Percentiles rank a stretch among this genome's conserved stretches.
Conservation (phyloP, 352 stramenopile species). For the Phytophthora syringae region DNA sequence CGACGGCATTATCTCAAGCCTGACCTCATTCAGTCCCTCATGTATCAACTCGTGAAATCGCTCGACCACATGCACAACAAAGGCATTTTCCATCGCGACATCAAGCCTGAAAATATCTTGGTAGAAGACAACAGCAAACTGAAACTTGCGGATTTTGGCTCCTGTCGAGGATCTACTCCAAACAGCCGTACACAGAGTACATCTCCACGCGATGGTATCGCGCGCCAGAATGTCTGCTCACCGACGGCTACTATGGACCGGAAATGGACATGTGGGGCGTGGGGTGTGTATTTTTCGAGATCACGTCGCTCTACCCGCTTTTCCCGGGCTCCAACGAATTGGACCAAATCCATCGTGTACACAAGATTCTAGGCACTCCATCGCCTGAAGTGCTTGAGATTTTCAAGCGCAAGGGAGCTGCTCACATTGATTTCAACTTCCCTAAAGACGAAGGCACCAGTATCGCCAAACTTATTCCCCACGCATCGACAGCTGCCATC, state of each 20-base stretch:
- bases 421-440: conserved; percentile 95
- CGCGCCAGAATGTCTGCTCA: conserved; percentile 95
- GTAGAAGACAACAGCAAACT: conserved; percentile 90
- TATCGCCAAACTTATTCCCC: conserved; percentile 89
- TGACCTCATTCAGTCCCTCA: conserved; percentile 80
- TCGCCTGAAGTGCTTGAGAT: conserved; percentile 84
- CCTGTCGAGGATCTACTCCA: conserved; percentile 95
- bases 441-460: conserved; percentile 84
- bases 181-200: conserved; percentile 97
- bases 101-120: conserved; percentile 97
- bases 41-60: conserved; percentile 95
- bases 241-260: conserved; percentile 94
- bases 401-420: conserved; percentile 91
- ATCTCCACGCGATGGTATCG: conserved; percentile 97
- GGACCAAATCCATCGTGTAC: conserved; percentile 96
- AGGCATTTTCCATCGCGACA: conserved; percentile 97
- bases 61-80: conserved; percentile 98
- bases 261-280: conserved; percentile 98
- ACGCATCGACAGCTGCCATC: conserved; percentile 84
- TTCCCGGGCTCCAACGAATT: conserved; percentile 95
- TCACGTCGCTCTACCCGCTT: conserved; percentile 94
- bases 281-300: conserved; percentile 97
- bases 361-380: conserved; percentile 95
- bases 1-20: conserved; percentile 89
- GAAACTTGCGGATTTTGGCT: conserved; percentile 96